Evolutionary conservation across 768 basidiomycete species (phyloP).

Genomic region (Gautieria morchelliformis): DNA sequence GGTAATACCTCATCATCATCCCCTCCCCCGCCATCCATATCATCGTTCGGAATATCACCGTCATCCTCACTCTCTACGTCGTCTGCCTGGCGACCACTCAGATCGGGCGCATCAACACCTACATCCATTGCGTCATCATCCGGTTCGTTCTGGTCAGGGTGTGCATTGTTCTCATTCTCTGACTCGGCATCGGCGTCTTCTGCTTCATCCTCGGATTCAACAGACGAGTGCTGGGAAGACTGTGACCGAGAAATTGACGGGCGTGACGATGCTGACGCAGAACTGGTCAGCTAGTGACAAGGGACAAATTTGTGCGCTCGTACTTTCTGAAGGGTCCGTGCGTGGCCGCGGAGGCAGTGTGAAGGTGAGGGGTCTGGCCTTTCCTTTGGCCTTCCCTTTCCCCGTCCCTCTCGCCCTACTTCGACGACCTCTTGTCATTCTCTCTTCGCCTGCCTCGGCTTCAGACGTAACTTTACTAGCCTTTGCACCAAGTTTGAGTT

Average conservation of each 20-base stretch:
- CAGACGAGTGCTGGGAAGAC: slow-evolving; percentile 6
- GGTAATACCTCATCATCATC: slow-evolving; percentile 42
- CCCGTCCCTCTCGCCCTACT: not conserved
- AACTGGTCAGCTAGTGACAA: slow-evolving; percentile 20
- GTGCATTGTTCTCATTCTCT: slow-evolving; percentile 17
- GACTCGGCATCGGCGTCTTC: slow-evolving; percentile 38
- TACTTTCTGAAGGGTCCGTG: not conserved
- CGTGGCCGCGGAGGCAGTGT: not conserved
- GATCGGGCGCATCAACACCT: slow-evolving; percentile 12
- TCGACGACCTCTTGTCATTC: not conserved
- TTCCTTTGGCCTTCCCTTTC: not conserved
- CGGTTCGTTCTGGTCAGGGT: slow-evolving; percentile 5
- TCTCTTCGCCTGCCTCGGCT: not conserved
- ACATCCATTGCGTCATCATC: slow-evolving; percentile 14
- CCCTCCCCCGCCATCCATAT: slow-evolving; percentile 52
- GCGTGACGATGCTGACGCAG: not conserved
- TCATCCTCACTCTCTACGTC: slow-evolving; percentile 2
- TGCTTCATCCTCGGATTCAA: slow-evolving; percentile 14
- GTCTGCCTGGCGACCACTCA: not conserved
- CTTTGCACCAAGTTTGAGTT: slow-evolving; percentile 42
- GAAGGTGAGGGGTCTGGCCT: not conserved
- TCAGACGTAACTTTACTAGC: slow-evolving; percentile 9
- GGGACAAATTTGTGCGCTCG: slow-evolving; percentile 2
- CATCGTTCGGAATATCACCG: slow-evolving; percentile 51
- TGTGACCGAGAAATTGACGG: not conserved